Percentiles rank a stretch among this genome's conserved stretches.
Conservation (phyloP, 495 filamentous ascomycete species). For the Articulospora tetracladia region DNA sequence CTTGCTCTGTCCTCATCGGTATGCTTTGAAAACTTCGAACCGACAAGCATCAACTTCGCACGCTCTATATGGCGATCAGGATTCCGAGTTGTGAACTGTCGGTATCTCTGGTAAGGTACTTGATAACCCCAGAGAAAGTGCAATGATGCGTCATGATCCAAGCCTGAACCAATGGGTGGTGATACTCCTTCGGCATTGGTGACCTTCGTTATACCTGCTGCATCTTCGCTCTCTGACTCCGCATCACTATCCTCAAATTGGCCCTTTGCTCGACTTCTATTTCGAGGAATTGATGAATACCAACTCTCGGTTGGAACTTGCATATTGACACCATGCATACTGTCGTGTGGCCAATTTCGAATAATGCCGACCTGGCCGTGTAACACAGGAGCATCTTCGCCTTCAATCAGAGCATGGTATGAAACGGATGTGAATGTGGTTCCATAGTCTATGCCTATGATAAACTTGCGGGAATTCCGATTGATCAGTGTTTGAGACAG, state of each 20-base stretch:
- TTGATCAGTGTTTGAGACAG: too few relatives aligned
- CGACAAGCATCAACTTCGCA: constrained; percentile 9
- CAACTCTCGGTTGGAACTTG: constrained; percentile 12
- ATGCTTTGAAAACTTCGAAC: background rate
- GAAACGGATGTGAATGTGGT: constrained; percentile 10
- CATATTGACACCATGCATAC: background rate
- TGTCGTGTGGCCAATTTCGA: constrained; percentile 7
- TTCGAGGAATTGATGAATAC: constrained; percentile 4
- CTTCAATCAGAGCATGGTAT: background rate
- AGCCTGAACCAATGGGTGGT: background rate
- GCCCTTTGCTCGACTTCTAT: background rate
- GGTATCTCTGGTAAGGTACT: constrained; percentile 5
- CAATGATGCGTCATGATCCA: background rate
- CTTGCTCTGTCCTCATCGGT: background rate
- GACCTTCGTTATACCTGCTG: background rate
- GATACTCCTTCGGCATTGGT: background rate
- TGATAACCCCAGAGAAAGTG: constrained; percentile 11
- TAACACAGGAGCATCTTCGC: background rate
- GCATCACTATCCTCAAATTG: background rate
- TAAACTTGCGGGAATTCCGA: background rate
- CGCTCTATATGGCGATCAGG: constrained; percentile 2
- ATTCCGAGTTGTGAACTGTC: background rate
- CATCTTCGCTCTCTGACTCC: background rate
- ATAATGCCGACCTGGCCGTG: constrained; percentile 2
- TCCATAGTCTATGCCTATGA: constrained; percentile 12